These are phyloP conservation scores for Penicillium crustosum DNA, from an alignment of 2,329 filamentous ascomycete genomes.

Conservation along the genomic window DNA sequence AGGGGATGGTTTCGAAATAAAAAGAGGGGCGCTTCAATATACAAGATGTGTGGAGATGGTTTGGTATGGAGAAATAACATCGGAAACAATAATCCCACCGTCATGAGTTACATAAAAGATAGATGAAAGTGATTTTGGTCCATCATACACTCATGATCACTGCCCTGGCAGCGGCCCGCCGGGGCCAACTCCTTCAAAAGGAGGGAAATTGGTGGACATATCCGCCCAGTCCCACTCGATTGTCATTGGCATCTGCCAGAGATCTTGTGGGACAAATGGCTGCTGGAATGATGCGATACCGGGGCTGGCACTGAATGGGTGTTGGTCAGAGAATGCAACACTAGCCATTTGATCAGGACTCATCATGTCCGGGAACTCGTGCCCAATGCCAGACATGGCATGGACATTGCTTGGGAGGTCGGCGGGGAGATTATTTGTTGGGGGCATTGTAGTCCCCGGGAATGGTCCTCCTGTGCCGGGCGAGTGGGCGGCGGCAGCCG, in stretches of 20 bases:
- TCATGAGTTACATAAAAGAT: conserved; percentile 10
- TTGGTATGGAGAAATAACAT: conserved; percentile 9
- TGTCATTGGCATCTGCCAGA: conserved; percentile 95
- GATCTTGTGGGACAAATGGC: conserved; percentile 84
- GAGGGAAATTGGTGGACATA: conserved; percentile 41
- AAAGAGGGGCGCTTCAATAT: conserved; percentile 11
- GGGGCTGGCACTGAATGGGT: conserved; percentile 31
- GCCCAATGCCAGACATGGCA: conserved; percentile 32
- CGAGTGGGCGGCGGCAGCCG: conserved; percentile 15
- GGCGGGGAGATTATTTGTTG: conserved; percentile 22
- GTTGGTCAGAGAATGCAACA: conserved; percentile 34
- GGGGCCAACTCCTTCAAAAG: conserved; percentile 31
- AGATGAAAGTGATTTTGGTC: conserved; percentile 5
- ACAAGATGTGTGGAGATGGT: conserved; percentile 18
- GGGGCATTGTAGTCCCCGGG: conserved; percentile 25
- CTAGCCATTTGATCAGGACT: conserved; percentile 36
- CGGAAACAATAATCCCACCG: not conserved
- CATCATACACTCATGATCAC: conserved; percentile 25
- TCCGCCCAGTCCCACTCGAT: conserved; percentile 82
- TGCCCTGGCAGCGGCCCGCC: conserved; percentile 26
- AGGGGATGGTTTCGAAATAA: conserved; percentile 1
- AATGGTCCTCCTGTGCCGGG: conserved; percentile 26
- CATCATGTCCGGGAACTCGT: conserved; percentile 41
- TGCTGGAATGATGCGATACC: conserved; percentile 65
- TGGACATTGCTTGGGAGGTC: conserved; percentile 30